Percentiles rank a stretch among this genome's conserved stretches.
Evolutionary conservation across 73 alveolate species (phyloP).

Genomic region (Paramecium biaurelia): DNA sequence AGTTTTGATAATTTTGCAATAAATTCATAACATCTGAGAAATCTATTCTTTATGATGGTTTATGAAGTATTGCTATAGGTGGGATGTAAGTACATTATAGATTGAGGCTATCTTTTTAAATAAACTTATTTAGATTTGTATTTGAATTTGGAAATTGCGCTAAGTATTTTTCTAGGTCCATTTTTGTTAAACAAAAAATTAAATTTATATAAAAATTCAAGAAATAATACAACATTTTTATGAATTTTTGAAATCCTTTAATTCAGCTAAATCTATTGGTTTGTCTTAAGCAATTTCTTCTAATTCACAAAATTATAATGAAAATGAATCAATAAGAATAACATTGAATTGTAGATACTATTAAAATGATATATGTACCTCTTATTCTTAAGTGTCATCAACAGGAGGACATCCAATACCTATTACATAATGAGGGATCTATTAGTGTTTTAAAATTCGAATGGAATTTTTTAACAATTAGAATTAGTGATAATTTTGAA

Average conservation of each 20-base stretch:
- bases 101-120: background rate
- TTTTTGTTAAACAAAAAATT: background rate
- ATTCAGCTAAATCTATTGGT: background rate
- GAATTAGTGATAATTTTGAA: background rate
- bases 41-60: background rate
- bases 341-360: background rate
- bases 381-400: background rate
- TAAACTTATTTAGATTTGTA: background rate
- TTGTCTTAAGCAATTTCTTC: background rate
- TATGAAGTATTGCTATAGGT: background rate
- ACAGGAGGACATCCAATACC: background rate
- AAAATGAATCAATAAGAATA: background rate
- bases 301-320: background rate
- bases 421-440: background rate
- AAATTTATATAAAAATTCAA: background rate
- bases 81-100: background rate
- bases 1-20: background rate
- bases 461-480: background rate
- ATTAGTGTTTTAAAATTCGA: background rate
- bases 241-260: background rate
- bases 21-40: background rate
- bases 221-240: background rate
- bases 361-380: background rate
- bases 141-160: background rate
- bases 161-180: background rate